A percentile compares a stretch with the other conserved stretches of the same genome.
These are phyloP conservation scores for Phytopythium aichiense DNA, from an alignment of 352 stramenopile species.

Conservation along the genomic window DNA sequence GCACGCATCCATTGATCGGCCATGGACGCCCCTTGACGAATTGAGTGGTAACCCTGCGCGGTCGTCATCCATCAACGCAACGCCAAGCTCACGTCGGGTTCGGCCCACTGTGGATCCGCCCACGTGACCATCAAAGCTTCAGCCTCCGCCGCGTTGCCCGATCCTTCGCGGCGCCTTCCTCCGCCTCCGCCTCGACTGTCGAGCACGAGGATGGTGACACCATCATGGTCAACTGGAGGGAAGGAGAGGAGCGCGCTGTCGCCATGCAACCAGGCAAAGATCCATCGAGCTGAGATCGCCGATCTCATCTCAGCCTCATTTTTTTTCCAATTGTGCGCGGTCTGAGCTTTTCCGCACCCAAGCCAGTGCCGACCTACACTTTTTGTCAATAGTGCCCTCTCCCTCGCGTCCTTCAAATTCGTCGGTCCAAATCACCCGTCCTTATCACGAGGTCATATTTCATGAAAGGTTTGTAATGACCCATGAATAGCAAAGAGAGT, in stretches of 20 bases:
- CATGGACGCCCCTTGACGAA: too few relatives aligned
- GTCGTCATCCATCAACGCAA: too few relatives aligned
- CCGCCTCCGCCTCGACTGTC: not conserved
- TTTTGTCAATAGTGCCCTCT: not conserved
- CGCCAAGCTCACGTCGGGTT: too few relatives aligned
- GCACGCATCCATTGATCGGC: too few relatives aligned
- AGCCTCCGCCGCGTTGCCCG: not conserved
- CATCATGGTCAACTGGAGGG: too few relatives aligned
- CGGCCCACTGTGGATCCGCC: not conserved
- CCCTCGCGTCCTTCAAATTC: not conserved
- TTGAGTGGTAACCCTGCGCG: too few relatives aligned
- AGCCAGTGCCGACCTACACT: not conserved
- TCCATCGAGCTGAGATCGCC: not conserved
- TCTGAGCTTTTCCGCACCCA: not conserved
- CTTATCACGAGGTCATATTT: not conserved
- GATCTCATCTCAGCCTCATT: not conserved
- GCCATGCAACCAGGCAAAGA: not conserved
- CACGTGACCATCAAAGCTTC: not conserved
- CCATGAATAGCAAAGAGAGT: not conserved
- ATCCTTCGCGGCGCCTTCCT: slow-evolving; percentile 4
- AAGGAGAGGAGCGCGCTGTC: too few relatives aligned
- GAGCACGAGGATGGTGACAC: too few relatives aligned
- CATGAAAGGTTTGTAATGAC: not conserved
- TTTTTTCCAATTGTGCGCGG: not conserved
- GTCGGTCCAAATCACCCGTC: not conserved